Conservation (phyloP, 2,329 filamentous ascomycete genomes). For the Bertia moriformis region DNA sequence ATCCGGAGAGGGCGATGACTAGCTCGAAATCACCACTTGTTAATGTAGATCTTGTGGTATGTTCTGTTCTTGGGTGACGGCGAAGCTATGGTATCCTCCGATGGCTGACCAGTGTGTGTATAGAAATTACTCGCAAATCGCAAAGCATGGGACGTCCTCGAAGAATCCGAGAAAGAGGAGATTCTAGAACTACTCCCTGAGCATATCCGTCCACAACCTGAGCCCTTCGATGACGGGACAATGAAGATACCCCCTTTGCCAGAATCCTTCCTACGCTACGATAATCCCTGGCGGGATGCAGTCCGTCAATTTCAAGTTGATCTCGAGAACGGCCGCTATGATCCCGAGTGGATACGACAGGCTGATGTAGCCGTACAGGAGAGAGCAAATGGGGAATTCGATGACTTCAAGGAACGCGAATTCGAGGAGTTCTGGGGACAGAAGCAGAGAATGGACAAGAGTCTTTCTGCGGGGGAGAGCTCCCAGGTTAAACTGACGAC, state of each 20-base stretch:
- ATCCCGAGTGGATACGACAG: constrained; percentile 38
- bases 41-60: not conserved
- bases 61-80: not conserved
- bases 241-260: not conserved
- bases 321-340: constrained; percentile 28
- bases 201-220: not conserved
- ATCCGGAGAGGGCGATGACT: not conserved
- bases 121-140: constrained; percentile 1
- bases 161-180: not conserved
- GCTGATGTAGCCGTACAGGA: constrained; percentile 35
- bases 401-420: constrained; percentile 36
- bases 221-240: not conserved
- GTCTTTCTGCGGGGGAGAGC: constrained; percentile 21
- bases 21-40: not conserved
- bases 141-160: not conserved
- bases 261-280: constrained; percentile 2
- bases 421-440: constrained; percentile 43
- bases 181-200: not conserved
- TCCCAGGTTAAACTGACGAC: constrained; percentile 9
- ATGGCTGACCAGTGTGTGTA: no score
- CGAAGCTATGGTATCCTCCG: no score
- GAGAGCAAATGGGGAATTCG: constrained; percentile 36
- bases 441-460: constrained; percentile 22
- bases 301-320: constrained; percentile 6
- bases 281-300: constrained; percentile 9